phyloP scores from a whole-genome alignment of 371 early-diverging fungal genomes.

The Nematocida displodere region DNA sequence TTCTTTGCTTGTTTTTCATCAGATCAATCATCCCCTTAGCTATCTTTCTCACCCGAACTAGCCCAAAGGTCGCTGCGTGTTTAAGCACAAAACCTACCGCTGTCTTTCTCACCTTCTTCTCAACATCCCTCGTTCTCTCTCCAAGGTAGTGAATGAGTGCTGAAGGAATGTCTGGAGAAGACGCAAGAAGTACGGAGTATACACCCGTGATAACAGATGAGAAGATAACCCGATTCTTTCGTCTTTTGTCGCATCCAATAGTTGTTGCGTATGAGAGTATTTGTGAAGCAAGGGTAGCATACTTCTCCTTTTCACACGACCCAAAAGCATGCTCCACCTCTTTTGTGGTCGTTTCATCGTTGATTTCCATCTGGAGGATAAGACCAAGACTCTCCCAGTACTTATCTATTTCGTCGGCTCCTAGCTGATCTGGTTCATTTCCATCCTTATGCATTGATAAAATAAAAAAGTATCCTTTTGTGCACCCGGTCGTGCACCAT shows the following conservation, averaged over 20 bases:
- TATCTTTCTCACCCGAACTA: not conserved
- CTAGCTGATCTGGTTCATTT: not conserved
- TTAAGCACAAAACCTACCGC: constrained; percentile 20
- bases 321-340: constrained; percentile 2
- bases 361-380: constrained; percentile 14
- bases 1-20: constrained; percentile 30
- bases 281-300: no score
- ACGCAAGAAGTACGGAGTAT: no score
- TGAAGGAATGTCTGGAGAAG: no score
- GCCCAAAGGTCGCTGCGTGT: not conserved
- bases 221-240: constrained; percentile 29
- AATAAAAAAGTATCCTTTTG: not conserved
- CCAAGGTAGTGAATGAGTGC: constrained; percentile 42
- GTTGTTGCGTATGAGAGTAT: not conserved
- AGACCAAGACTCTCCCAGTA: not conserved
- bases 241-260: constrained; percentile 8
- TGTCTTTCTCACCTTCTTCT: constrained; percentile 3
- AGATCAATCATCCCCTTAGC: constrained; percentile 28
- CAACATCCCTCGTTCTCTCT: constrained; percentile 13
- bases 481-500: not conserved
- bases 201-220: not conserved
- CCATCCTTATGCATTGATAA: not conserved
- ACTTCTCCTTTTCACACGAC: no score
- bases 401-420: not conserved
- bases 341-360: constrained; percentile 1